Percentiles rank a stretch among this genome's conserved stretches.
Conservation (phyloP, 1,284 basidiomycete genomes). For the Moniliophthora roreri region DNA sequence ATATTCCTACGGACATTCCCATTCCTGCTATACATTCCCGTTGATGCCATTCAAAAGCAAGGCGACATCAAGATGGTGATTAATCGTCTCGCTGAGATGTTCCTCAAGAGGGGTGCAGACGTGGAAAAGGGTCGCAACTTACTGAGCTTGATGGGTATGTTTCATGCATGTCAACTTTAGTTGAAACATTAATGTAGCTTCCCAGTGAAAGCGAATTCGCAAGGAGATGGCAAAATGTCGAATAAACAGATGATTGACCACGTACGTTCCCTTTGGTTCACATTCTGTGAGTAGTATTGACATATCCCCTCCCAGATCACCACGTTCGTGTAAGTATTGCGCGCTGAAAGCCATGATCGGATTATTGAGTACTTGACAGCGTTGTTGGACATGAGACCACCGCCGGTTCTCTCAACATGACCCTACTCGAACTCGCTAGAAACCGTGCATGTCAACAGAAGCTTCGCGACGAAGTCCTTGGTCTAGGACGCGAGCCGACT, state of each 20-base stretch:
- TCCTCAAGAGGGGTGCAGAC: not conserved
- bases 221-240: not conserved
- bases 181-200: no score
- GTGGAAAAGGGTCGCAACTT: no score
- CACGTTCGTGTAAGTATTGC: conserved; percentile 14
- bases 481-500: conserved; percentile 24
- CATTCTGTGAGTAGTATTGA: not conserved
- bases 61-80: conserved; percentile 9
- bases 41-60: conserved; percentile 13
- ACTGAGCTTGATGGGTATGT: no score
- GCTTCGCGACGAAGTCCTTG: conserved; percentile 39
- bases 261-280: not conserved
- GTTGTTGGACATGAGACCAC: conserved; percentile 17
- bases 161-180: not conserved
- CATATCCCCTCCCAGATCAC: conserved; percentile 6
- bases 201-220: not conserved
- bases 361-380: not conserved
- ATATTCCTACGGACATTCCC: conserved; percentile 15
- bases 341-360: not conserved
- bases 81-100: not conserved
- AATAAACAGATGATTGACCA: conserved; percentile 3
- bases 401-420: conserved; percentile 11
- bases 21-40: conserved; percentile 13
- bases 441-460: conserved; percentile 34
- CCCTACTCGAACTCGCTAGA: conserved; percentile 36